Conservation (phyloP, 2,329 filamentous ascomycete genomes). For the Phoma sp. region DNA sequence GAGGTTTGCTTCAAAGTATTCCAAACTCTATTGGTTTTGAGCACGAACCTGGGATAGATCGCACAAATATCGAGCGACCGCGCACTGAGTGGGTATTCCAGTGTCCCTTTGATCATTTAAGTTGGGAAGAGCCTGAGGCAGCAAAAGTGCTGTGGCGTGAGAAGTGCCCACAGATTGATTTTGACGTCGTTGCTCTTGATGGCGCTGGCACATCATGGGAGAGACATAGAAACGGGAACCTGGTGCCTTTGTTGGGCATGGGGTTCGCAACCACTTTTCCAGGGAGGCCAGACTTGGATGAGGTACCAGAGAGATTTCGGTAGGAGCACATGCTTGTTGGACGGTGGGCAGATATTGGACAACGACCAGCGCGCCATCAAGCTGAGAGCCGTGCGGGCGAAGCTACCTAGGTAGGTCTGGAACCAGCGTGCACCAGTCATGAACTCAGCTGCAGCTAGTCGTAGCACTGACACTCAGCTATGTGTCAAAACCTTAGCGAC, state of each 20-base stretch:
- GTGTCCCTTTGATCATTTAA: background rate
- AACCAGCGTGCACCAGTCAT: too few species aligned
- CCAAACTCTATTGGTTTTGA: background rate
- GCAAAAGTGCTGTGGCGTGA: too few species aligned
- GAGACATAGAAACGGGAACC: background rate
- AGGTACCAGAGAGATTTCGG: background rate
- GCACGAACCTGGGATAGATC: constrained; percentile 35
- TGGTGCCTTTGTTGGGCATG: background rate
- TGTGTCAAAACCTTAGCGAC: too few species aligned
- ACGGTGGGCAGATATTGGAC: too few species aligned
- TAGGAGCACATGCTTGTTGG: too few species aligned
- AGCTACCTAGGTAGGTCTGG: too few species aligned
- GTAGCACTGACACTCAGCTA: too few species aligned
- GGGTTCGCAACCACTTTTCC: constrained; percentile 52
- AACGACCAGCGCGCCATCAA: too few species aligned
- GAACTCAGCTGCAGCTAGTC: too few species aligned
- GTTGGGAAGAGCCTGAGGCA: constrained; percentile 2
- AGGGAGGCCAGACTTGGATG: background rate
- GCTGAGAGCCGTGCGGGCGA: too few species aligned
- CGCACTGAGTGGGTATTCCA: constrained; percentile 8
- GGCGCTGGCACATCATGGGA: background rate
- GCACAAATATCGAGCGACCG: constrained; percentile 20
- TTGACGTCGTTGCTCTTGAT: background rate
- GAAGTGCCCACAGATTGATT: background rate
- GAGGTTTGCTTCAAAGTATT: background rate